phyloP scores from a whole-genome alignment of 768 basidiomycete genomes.

The Suillus clintonianus region DNA sequence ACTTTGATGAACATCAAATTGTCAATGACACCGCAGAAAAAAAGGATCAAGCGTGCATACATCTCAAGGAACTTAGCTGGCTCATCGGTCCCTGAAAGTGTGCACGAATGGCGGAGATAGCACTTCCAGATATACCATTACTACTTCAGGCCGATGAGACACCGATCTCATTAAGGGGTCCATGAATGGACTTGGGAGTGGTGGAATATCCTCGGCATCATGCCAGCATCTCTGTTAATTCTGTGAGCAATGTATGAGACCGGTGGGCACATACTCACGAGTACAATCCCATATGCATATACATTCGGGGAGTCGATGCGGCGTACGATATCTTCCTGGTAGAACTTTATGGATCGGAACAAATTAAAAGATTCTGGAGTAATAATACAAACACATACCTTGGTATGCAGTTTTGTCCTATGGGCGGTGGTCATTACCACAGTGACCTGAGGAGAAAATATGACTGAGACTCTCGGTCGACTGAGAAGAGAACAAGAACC shows the following conservation, averaged over 20 bases:
- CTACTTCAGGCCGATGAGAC: no score
- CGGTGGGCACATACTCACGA: slow-evolving; percentile 45
- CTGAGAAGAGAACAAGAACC: slow-evolving; percentile 3
- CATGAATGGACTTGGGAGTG: slow-evolving; percentile 38
- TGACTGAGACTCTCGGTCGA: slow-evolving; percentile 1
- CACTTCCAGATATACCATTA: no score
- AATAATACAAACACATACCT: slow-evolving; percentile 21
- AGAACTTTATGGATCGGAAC: slow-evolving; percentile 45
- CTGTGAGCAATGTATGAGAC: slow-evolving; percentile 11
- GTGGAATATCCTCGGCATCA: slow-evolving; percentile 72
- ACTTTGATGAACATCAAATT: no score
- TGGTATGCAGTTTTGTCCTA: slow-evolving; percentile 30
- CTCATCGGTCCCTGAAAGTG: no score
- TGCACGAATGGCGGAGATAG: no score
- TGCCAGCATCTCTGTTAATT: slow-evolving; percentile 81
- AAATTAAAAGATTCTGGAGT: background rate
- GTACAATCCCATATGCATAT: slow-evolving; percentile 64
- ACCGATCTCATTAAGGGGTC: slow-evolving; percentile 84
- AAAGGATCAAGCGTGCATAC: no score
- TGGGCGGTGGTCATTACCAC: slow-evolving; percentile 30
- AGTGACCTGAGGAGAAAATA: background rate
- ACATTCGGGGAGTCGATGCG: slow-evolving; percentile 40
- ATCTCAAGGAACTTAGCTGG: no score
- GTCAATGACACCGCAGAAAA: no score
- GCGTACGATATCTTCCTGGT: slow-evolving; percentile 68